Conservation (phyloP, 805 yeast species). For the Schwanniomyces vanrijiae region DNA sequence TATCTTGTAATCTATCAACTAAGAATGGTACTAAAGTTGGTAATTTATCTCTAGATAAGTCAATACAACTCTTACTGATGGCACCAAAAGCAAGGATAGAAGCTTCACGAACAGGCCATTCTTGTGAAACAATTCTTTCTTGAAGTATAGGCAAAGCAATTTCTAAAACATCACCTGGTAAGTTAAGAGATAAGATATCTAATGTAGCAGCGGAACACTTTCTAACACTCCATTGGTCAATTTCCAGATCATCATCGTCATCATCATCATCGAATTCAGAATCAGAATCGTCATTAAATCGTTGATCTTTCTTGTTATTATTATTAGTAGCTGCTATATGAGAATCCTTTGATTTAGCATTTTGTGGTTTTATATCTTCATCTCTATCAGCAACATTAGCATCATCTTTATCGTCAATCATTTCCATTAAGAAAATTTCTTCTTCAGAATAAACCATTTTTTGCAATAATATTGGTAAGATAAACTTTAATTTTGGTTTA, state of each 20-base stretch:
- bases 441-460: slow-evolving; percentile 89
- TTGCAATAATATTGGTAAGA: slow-evolving; percentile 75
- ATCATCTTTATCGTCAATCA: slow-evolving; percentile 72
- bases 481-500: slow-evolving; percentile 54
- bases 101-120: slow-evolving; percentile 93
- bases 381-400: slow-evolving; percentile 76
- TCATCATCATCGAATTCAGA: slow-evolving; percentile 70
- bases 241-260: slow-evolving; percentile 65
- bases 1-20: slow-evolving; percentile 74
- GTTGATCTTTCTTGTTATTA: slow-evolving; percentile 7
- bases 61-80: slow-evolving; percentile 83
- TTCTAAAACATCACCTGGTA: slow-evolving; percentile 66
- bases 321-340: slow-evolving; percentile 24
- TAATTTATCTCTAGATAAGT: slow-evolving; percentile 65
- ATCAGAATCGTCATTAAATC: slow-evolving; percentile 32
- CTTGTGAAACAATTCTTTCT: slow-evolving; percentile 61
- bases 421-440: slow-evolving; percentile 64
- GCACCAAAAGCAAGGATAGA: slow-evolving; percentile 95
- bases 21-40: slow-evolving; percentile 83
- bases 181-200: slow-evolving; percentile 70
- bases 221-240: slow-evolving; percentile 84
- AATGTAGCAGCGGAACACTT: slow-evolving; percentile 94
- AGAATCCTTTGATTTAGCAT: slow-evolving; percentile 59
- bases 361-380: slow-evolving; percentile 84
- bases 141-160: slow-evolving; percentile 74